phyloP scores from a whole-genome alignment of 2,329 filamentous ascomycete genomes.

The Dissoconium aciculare region DNA sequence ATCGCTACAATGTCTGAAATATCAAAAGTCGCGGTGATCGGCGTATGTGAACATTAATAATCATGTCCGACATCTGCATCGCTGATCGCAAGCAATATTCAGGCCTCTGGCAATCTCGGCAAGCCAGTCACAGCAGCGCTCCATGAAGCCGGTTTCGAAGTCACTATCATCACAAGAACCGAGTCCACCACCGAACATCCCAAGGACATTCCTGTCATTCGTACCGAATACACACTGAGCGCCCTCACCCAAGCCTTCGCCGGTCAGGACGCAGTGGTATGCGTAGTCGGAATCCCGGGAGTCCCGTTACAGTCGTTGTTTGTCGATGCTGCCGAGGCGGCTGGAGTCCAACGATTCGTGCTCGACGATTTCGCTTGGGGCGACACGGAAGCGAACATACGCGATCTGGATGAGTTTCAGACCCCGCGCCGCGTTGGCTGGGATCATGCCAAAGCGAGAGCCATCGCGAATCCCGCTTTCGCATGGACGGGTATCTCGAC shows the following conservation, averaged over 20 bases:
- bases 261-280: conserved; percentile 12
- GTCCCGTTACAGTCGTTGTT: conserved; percentile 6
- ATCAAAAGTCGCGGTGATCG: background rate
- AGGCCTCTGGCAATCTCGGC: conserved; percentile 13
- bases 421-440: conserved; percentile 3
- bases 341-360: conserved; percentile 10
- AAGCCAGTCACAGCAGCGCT: conserved; percentile 11
- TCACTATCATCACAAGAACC: conserved; percentile 38
- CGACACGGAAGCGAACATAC: conserved; percentile 13
- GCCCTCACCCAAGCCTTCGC: conserved; percentile 29
- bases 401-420: conserved; percentile 5
- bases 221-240: conserved; percentile 32
- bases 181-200: conserved; percentile 26
- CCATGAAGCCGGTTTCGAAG: conserved; percentile 26
- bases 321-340: conserved; percentile 9
- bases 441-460: conserved; percentile 19
- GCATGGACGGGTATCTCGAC: conserved; percentile 9
- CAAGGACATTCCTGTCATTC: conserved; percentile 12
- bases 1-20: background rate
- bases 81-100: background rate
- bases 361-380: conserved; percentile 20
- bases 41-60: background rate
- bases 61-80: background rate
- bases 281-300: conserved; percentile 7
- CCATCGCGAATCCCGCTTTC: conserved; percentile 2